Conservation (phyloP, 2,329 filamentous ascomycete genomes). For the Pseudonectria foliicola region DNA sequence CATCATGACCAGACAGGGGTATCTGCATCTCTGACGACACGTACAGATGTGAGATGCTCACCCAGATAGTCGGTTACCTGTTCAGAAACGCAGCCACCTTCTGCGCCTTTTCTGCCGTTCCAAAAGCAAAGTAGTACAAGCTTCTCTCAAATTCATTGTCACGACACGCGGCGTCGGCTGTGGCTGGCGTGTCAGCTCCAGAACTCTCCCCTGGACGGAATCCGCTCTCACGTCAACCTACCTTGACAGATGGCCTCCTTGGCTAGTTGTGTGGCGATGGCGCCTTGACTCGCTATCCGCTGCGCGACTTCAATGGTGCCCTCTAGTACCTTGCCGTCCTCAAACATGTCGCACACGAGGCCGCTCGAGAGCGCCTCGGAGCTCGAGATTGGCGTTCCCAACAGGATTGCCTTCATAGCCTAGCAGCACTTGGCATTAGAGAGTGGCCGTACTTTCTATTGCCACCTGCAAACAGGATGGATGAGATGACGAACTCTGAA, state of each 20-base stretch:
- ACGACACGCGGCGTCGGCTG: constrained; percentile 20
- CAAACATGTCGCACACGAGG: constrained; percentile 20
- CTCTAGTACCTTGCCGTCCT: constrained; percentile 18
- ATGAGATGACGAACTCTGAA: constrained; percentile 22
- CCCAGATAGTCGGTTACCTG: constrained; percentile 5
- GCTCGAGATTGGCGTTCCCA: constrained; percentile 20
- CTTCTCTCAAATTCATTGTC: constrained; percentile 28
- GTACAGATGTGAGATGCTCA: no score
- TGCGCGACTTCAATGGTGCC: constrained; percentile 14
- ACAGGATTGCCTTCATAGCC: constrained; percentile 25
- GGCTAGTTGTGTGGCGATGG: constrained; percentile 18
- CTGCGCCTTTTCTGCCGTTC: constrained; percentile 22
- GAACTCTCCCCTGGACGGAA: not conserved
- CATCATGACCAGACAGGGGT: no score
- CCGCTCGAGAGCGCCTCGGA: constrained; percentile 20
- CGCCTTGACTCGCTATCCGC: not conserved
- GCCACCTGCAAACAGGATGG: not conserved
- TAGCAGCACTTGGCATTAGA: constrained; percentile 6
- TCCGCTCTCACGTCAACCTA: constrained; percentile 8
- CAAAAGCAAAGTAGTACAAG: constrained; percentile 30
- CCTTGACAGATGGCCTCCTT: constrained; percentile 25
- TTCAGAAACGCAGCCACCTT: constrained; percentile 24
- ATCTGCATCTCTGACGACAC: no score
- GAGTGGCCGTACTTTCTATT: constrained; percentile 1
- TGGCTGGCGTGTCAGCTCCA: not conserved